Conservation (phyloP, 108 stramenopile genomes). For the Phaeodactylum tricornutum region DNA sequence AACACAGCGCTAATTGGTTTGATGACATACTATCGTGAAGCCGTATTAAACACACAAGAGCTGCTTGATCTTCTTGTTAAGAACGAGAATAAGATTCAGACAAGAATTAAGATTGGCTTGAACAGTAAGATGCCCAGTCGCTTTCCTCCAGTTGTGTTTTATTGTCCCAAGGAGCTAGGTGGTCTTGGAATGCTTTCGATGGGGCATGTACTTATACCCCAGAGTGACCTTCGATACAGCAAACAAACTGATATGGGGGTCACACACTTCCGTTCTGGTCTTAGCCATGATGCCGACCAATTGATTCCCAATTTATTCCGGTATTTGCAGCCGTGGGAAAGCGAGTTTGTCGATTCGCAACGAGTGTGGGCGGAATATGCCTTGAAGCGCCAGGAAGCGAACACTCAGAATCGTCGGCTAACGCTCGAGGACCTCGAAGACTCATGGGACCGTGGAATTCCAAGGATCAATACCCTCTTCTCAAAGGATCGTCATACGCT, state of each 20-base stretch:
- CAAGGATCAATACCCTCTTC: slow-evolving; percentile 98
- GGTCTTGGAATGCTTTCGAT: slow-evolving; percentile 99
- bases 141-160: slow-evolving; percentile 87
- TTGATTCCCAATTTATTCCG: slow-evolving; percentile 98
- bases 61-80: slow-evolving; percentile 94
- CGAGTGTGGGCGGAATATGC: slow-evolving; percentile 99
- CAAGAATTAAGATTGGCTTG: slow-evolving; percentile 98
- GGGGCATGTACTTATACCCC: slow-evolving; percentile 99
- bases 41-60: slow-evolving; percentile 97
- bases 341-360: slow-evolving; percentile 98
- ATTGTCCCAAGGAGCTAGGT: slow-evolving; percentile 96
- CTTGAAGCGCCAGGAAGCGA: slow-evolving; percentile 98
- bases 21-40: slow-evolving; percentile 99
- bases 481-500: slow-evolving; percentile 94
- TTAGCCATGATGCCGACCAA: slow-evolving; percentile 98
- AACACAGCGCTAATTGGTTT: slow-evolving; percentile 94
- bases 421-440: slow-evolving; percentile 99
- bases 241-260: slow-evolving; percentile 98
- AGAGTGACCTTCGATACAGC: slow-evolving; percentile 96
- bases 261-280: slow-evolving; percentile 97
- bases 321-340: slow-evolving; percentile 98
- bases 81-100: slow-evolving; percentile 99
- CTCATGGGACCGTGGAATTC: slow-evolving; percentile 98
- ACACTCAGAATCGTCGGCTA: slow-evolving; percentile 95
- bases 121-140: slow-evolving; percentile 99